A percentile compares a stretch with the other conserved stretches of the same genome.
phyloP scores from a whole-genome alignment of 2,329 filamentous ascomycete species.

The Orbilia blumenaviensis region DNA sequence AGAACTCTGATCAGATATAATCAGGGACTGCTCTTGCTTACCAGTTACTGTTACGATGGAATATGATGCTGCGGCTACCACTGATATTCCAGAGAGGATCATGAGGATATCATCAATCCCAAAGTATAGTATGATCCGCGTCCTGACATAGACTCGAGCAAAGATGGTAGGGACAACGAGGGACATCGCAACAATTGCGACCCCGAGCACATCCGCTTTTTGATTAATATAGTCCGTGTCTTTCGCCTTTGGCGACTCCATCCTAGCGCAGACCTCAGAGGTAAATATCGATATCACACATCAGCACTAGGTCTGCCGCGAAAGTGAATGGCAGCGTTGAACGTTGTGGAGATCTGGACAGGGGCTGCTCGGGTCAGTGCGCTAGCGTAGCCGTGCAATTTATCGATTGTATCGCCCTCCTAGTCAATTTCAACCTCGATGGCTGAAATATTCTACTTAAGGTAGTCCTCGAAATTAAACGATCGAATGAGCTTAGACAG shows the following conservation, averaged over 20 bases:
- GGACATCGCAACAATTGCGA: slow-evolving; percentile 12
- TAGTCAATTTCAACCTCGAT: too few relatives aligned
- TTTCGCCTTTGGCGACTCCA: neutral
- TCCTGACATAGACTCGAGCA: slow-evolving; percentile 30
- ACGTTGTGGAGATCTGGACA: too few relatives aligned
- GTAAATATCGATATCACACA: neutral
- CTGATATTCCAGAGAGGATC: slow-evolving; percentile 27
- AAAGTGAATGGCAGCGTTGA: too few relatives aligned
- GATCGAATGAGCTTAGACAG: too few relatives aligned
- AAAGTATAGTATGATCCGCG: slow-evolving; percentile 30
- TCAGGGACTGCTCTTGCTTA: neutral
- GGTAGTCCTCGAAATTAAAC: too few relatives aligned
- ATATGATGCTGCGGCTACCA: slow-evolving; percentile 5
- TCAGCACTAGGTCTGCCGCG: neutral
- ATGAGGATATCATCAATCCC: slow-evolving; percentile 45
- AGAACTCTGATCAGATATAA: neutral
- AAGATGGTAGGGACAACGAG: slow-evolving; percentile 20
- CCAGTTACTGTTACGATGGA: slow-evolving; percentile 9
- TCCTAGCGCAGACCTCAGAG: neutral
- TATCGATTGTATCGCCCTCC: too few relatives aligned
- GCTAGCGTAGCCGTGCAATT: too few relatives aligned
- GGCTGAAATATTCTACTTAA: too few relatives aligned
- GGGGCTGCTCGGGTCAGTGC: too few relatives aligned
- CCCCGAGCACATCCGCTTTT: slow-evolving; percentile 11
- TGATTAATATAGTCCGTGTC: slow-evolving; percentile 17